A percentile compares a stretch with the other conserved stretches of the same genome.
These are phyloP conservation scores for Canavalia ensiformis DNA, from an alignment of 306 rosid genomes.

Conservation along the genomic window DNA sequence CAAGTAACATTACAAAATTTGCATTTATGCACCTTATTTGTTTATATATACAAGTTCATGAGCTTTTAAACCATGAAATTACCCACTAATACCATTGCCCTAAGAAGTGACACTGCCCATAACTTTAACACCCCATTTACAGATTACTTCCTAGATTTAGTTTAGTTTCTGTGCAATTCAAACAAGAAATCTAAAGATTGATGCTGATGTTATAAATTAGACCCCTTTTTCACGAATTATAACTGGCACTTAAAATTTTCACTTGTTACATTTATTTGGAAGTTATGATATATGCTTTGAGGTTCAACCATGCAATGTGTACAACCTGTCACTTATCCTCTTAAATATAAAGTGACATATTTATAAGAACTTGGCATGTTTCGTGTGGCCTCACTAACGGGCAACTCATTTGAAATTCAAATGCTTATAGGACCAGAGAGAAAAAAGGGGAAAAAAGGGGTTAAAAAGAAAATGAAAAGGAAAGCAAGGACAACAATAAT, in stretches of 20 bases:
- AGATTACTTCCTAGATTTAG: background rate
- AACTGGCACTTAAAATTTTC: background rate
- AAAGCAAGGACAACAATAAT: conserved; percentile 47
- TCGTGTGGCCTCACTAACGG: conserved; percentile 50
- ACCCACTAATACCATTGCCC: conserved; percentile 3
- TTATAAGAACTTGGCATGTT: conserved; percentile 39
- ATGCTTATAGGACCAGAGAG: background rate
- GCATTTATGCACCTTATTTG: conserved; percentile 30
- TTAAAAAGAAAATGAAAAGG: conserved; percentile 36
- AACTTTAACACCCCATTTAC: conserved; percentile 24
- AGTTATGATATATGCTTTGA: background rate
- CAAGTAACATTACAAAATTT: conserved; percentile 32
- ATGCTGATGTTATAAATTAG: background rate
- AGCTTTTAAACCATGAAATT: conserved; percentile 10
- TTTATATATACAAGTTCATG: conserved; percentile 19
- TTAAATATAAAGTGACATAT: conserved; percentile 24
- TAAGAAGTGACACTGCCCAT: conserved; percentile 17
- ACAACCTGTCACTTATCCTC: conserved; percentile 34
- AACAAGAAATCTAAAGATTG: background rate
- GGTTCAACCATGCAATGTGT: conserved; percentile 30
- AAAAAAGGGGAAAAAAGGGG: background rate
- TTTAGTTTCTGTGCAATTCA: background rate
- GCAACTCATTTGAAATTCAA: conserved; percentile 51
- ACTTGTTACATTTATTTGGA: conserved; percentile 26
- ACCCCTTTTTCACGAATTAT: background rate